These are phyloP conservation scores for Calocera viscosa DNA, from an alignment of 768 basidiomycete species.

Conservation along the genomic window DNA sequence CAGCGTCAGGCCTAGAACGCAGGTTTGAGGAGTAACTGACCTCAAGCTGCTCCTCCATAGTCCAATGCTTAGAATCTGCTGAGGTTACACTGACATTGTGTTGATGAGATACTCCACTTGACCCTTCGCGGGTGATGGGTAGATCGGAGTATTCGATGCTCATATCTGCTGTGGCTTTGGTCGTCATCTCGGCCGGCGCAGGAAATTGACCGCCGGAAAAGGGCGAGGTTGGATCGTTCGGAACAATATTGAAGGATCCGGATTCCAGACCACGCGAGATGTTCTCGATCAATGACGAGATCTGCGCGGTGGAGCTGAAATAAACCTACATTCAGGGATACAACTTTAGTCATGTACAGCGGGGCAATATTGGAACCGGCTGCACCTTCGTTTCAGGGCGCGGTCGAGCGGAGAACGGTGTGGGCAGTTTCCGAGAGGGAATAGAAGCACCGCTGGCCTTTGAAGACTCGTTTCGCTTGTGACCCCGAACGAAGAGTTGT, in stretches of 20 bases:
- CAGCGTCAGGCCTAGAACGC: background rate
- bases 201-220: background rate
- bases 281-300: conserved; percentile 70
- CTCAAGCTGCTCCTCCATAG: conserved; percentile 3
- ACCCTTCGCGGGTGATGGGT: background rate
- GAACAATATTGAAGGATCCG: conserved; percentile 68
- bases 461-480: conserved; percentile 2
- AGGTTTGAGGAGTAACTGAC: background rate
- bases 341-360: no score
- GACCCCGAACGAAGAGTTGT: background rate
- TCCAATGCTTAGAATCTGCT: background rate
- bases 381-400: background rate
- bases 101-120: background rate
- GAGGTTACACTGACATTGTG: background rate
- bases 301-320: conserved; percentile 62
- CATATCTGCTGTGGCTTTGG: background rate
- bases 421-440: background rate
- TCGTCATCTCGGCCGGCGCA: background rate
- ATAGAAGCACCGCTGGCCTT: background rate
- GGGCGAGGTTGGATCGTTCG: conserved; percentile 22
- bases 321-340: conserved; percentile 41
- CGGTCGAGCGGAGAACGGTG: background rate
- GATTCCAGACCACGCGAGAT: conserved; percentile 72
- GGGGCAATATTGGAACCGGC: background rate
- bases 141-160: background rate